Evolutionary conservation across 805 yeast genomes (phyloP), one percentile per base, ranked within the genome.

Genomic region (Candida michaelii): DNA sequence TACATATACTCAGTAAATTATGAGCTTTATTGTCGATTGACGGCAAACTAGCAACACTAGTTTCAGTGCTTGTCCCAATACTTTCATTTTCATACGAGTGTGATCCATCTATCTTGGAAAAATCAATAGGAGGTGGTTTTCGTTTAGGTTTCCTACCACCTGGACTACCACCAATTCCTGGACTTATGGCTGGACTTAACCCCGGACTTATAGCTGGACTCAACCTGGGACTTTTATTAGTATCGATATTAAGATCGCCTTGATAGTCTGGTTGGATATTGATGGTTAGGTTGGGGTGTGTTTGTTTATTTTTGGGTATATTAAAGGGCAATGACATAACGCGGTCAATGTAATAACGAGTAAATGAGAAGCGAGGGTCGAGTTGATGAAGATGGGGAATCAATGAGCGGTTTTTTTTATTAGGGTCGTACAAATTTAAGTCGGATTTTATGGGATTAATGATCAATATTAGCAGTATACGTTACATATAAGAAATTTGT

Each of bases 81-180:
- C 30, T 23, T 17, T 14, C 19, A 21, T n/a, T 27, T 17, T 33
- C 33, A 30, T 25, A 47, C 13, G 54, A 51, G 35, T 50, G 44
- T 25, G 53, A 56, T 5, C 66, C 68, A 44, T 55, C 59, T 14
- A 68, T 59, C 40, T 55, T 55, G 55, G 60, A 58, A 46, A 65
- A 66, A 49, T 66, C 71, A n/a, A 67, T 64, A 12, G 75, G 73
- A 11, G 74, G 74, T 4, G 73, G 73, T 45, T 70, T 70, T 32
- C 75, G 54, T 42, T 44, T 44, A 1, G 43, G 47, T 32, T 49
- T 49, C 36, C 42, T 49, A 12, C 39, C 39, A 10, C 39, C 39
- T 12, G 39, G 39, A 24, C 31, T 36, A 3, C 21, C 21, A 13
- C 37, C 37, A 18, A 31, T 18, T 12, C 35, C 35, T n/a, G 35